A percentile compares a stretch with the other conserved stretches of the same genome.
Conservation (phyloP, 2,329 filamentous ascomycete genomes). For the Fusarium papillatum region DNA sequence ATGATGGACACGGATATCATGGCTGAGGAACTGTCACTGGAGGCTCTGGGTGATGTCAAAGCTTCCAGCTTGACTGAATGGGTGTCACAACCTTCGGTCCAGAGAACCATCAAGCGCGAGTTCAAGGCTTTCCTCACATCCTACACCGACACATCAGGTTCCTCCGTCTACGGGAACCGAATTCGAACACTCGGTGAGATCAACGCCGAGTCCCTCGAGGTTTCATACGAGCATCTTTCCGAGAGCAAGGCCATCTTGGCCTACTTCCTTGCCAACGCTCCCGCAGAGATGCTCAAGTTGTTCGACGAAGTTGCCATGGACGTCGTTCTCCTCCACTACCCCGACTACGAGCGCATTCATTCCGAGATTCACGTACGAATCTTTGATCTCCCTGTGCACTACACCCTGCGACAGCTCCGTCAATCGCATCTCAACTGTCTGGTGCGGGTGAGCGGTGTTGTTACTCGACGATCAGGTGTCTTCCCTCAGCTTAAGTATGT, state of each 20-base stretch:
- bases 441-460: conserved; percentile 93
- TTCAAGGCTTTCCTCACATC: conserved; percentile 98
- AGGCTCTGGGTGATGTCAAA: conserved; percentile 93
- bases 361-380: conserved; percentile 98
- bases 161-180: conserved; percentile 94
- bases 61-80: conserved; percentile 94
- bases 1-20: conserved; percentile 94
- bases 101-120: conserved; percentile 93
- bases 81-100: conserved; percentile 91
- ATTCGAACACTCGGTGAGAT: conserved; percentile 97
- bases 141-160: conserved; percentile 90
- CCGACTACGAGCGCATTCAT: conserved; percentile 97
- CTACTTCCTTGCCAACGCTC: conserved; percentile 96
- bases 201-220: conserved; percentile 95
- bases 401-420: conserved; percentile 93
- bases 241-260: conserved; percentile 93
- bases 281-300: conserved; percentile 93
- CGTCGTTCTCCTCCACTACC: conserved; percentile 94
- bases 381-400: conserved; percentile 92
- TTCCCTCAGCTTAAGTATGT: conserved; percentile 99
- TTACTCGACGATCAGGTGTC: conserved; percentile 93
- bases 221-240: conserved; percentile 94
- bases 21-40: conserved; percentile 94
- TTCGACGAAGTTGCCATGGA: conserved; percentile 99
- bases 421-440: conserved; percentile 97